Base-by-base conservation (phyloP, 306 rosid genomes). In the Cucurbita argyrosperma region DNA sequence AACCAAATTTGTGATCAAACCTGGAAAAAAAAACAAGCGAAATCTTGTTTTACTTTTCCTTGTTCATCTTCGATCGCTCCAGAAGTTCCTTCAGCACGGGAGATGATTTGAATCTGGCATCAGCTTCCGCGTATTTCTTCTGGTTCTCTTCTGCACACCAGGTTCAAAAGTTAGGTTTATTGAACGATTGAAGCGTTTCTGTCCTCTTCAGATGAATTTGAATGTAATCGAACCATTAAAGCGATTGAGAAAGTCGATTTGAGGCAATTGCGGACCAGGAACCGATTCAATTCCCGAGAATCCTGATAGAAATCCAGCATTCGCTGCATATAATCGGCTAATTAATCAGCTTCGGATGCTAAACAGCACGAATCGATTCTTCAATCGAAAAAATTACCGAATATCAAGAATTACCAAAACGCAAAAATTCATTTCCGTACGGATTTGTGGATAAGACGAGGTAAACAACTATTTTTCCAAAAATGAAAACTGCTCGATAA, bases 261-360 rank as follows among this genome's bases (percentile, higher is more conserved):
- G 79, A 46, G 98, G 98, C 8, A 93, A 79, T 83, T 89, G 70
- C 63, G 97, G 98, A 61, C 98, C 98, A 46, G 96, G 96, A 83
- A 90, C 19, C 47, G 98, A 87, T 77, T 93, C 98, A 77, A 93
- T 23, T 74, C 98, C 98, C 5, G 96, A 12, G 26, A 79, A 86
- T 79, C 98, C 98, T 10, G 96, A 93, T 79, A 93, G 83, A 53
- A 93, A 71, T 68, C 98, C 98, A 23, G 97, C 98, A 77, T 85
- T 79, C 43, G 90, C 98, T 90, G 94, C 78, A 80, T n/a, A 13
- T 4, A 23, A 57, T 37, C 12, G 35, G 50, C 3, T 64, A 78
- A 83, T 56, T 38, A 52, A 38, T 66, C 71, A 79, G 76, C 37
- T 38, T 23, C 45, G 43, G 14, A 10, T 39, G 21, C 64, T n/a